Evolutionary conservation across 73 alveolate species (phyloP).

Genomic region (Paramecium biaurelia): DNA sequence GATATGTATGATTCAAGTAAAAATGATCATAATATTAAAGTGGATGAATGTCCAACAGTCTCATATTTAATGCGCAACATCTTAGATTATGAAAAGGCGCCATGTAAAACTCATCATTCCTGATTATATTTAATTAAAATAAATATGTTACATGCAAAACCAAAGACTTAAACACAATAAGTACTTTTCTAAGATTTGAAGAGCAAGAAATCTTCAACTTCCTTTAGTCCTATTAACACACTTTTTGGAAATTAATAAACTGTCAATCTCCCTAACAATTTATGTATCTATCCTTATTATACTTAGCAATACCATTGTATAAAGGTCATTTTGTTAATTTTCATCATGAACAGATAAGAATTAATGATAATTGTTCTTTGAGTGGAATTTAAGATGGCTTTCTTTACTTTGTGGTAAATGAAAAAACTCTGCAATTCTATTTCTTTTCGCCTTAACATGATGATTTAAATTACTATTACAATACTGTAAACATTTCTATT

Average conservation of each 20-base stretch:
- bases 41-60: conserved; percentile 2
- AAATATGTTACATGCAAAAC: conserved; percentile 3
- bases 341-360: conserved; percentile 2
- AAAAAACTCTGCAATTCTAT: background rate
- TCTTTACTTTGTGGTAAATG: conserved; percentile 2
- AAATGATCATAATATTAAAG: background rate
- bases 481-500: background rate
- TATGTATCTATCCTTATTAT: background rate
- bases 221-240: background rate
- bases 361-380: background rate
- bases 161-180: background rate
- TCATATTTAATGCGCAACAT: conserved; percentile 27
- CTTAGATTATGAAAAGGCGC: conserved; percentile 33
- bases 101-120: conserved; percentile 28
- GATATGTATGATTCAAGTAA: background rate
- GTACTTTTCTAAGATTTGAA: background rate
- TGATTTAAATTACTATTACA: conserved; percentile 9
- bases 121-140: conserved; percentile 10
- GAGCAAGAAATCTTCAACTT: background rate
- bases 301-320: background rate
- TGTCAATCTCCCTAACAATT: background rate
- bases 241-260: background rate
- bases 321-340: conserved; percentile 29
- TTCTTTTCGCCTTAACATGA: background rate
- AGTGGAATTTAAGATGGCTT: conserved; percentile 34